These are phyloP conservation scores for Fusarium vanettenii DNA, from an alignment of 2,329 filamentous ascomycete genomes.

Conservation along the genomic window DNA sequence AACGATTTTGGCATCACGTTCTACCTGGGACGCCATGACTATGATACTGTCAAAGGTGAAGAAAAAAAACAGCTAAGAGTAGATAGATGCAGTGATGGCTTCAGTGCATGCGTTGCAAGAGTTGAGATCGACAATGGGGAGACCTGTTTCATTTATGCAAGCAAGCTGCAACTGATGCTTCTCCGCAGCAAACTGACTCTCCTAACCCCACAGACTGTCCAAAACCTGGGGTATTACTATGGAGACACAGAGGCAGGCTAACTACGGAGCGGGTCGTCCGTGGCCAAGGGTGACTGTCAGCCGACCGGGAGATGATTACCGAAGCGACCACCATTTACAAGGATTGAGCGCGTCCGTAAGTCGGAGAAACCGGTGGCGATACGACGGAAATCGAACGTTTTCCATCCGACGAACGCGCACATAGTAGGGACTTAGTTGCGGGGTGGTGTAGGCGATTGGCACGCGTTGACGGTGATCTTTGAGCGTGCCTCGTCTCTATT, in stretches of 20 bases:
- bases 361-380: neutral
- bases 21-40: constrained; percentile 35
- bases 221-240: neutral
- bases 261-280: constrained; percentile 6
- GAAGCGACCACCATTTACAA: neutral
- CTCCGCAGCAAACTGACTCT: neutral
- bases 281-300: neutral
- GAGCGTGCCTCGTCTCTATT: neutral
- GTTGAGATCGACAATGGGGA: neutral
- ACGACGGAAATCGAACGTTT: neutral
- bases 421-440: neutral
- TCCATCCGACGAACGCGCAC: neutral
- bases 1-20: constrained; percentile 41
- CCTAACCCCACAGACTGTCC: neutral
- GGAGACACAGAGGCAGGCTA: neutral
- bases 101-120: neutral
- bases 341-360: neutral
- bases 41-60: constrained; percentile 6
- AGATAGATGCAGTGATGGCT: neutral
- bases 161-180: neutral
- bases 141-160: neutral
- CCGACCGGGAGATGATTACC: neutral
- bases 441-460: neutral
- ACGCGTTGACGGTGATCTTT: neutral
- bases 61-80: neutral